Evolutionary conservation across 768 basidiomycete genomes (phyloP), one percentile per base, ranked within the genome.

Genomic region (Russula foetens): DNA sequence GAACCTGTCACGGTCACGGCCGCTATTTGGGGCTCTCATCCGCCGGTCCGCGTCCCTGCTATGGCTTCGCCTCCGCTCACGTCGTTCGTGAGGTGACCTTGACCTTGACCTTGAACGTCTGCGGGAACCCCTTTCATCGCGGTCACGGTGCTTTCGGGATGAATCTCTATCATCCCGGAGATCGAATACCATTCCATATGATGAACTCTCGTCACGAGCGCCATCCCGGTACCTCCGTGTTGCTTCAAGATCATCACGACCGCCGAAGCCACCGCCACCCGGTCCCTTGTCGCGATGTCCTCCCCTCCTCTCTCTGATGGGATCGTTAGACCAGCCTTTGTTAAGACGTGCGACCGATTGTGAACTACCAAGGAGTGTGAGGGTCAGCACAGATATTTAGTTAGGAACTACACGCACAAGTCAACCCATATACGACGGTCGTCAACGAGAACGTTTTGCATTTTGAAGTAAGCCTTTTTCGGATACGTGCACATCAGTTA

Each of bases 401-500:
- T 17, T 55, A 54, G 31, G 31, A 35, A 50, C 19, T 54, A n/a
- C 39, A 79, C 88, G 62, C 67, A 95, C 88, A 99, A 98, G 74
- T 98, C 97, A 63, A 99, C 96, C 92, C 96, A 98, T 68, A 99
- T 98, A 14, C 97, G 84, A 15, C 94, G 83, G 73, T 99, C 97
- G 70, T 99, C 97, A 14, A 99, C 90, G 12, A 99, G 77, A 0
- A 98, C 97, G 68, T 98, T 98, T 71, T 98, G 97, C 97, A 99
- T 99, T 73, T 98, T 99, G 76, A 98, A 95, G 73, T 98, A 99
- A 9, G 92, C 97, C 89, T 53, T 9, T 53, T 9, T 44, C 3
- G 21, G n/a, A 28, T 5, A 35, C 17, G 14, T 28, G 38, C 24
- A 29, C 46, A 52, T 29, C 24, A 29, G 31, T 6, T 35, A 38